Evolutionary conservation across 2,329 filamentous ascomycete species (phyloP).

Genomic region (Scedosporium boydii): DNA sequence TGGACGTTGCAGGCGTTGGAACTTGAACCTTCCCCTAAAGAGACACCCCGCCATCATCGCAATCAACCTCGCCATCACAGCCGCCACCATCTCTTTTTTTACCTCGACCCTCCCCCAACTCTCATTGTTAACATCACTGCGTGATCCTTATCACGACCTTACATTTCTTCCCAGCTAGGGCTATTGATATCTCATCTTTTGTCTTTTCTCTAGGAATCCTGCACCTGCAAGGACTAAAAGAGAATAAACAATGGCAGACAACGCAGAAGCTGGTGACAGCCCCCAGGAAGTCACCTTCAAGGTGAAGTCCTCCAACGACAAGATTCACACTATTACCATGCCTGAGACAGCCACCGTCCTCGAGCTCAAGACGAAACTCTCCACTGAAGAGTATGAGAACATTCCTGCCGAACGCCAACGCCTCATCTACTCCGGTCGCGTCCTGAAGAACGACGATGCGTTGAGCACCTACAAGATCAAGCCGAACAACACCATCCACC

Average conservation of each 20-base stretch:
- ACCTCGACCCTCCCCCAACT: background rate
- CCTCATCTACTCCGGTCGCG: constrained; percentile 92
- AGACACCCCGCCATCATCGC: too few relatives aligned
- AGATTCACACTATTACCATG: constrained; percentile 75
- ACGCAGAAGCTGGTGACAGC: constrained; percentile 56
- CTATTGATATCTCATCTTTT: background rate
- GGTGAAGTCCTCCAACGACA: constrained; percentile 92
- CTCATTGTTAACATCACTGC: background rate
- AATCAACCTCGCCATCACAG: too few relatives aligned
- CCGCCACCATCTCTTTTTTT: background rate
- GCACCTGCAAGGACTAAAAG: background rate
- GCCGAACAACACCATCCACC: constrained; percentile 86
- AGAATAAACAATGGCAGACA: constrained; percentile 22
- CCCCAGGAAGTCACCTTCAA: constrained; percentile 76
- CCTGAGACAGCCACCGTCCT: constrained; percentile 64
- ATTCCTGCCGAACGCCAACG: constrained; percentile 82
- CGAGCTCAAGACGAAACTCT: constrained; percentile 84
- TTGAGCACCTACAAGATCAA: constrained; percentile 89
- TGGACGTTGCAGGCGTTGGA: too few relatives aligned
- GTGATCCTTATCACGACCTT: background rate
- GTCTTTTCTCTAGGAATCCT: background rate
- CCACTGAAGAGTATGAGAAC: constrained; percentile 72
- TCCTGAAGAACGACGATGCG: constrained; percentile 89
- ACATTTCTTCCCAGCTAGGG: background rate
- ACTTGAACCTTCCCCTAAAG: too few relatives aligned